Percentiles rank a stretch among this genome's conserved stretches.
phyloP scores from a whole-genome alignment of 257 asterid species.

The Paulownia fortunei region DNA sequence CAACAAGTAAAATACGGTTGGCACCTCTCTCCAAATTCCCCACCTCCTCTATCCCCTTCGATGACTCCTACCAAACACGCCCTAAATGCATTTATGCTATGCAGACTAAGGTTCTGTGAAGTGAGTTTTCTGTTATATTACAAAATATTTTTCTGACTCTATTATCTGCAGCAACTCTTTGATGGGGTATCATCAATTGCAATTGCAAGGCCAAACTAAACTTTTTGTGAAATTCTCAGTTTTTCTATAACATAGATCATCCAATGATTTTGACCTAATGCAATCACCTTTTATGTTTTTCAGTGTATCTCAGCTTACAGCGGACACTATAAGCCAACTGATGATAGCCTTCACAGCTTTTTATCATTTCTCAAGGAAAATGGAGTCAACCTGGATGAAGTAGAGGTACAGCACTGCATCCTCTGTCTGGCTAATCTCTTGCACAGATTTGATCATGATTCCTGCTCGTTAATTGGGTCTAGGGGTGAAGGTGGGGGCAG shows the following conservation, averaged over 20 bases:
- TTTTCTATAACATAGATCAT: background rate
- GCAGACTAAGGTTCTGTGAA: constrained; percentile 5
- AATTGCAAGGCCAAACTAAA: background rate
- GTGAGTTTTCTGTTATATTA: constrained; percentile 10
- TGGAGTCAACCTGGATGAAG: constrained; percentile 69
- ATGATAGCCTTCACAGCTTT: constrained; percentile 71
- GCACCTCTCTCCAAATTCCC: background rate
- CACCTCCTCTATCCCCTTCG: background rate
- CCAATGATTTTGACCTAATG: constrained; percentile 24
- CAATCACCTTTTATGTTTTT: constrained; percentile 11
- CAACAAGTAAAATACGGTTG: background rate
- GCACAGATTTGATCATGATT: constrained; percentile 23
- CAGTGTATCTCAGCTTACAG: constrained; percentile 95
- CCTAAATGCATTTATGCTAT: constrained; percentile 7
- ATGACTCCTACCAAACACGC: background rate
- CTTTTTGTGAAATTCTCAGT: background rate
- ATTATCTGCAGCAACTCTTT: constrained; percentile 19
- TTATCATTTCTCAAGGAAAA: constrained; percentile 68
- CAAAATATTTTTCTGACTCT: background rate
- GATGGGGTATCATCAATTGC: background rate
- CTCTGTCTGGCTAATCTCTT: background rate
- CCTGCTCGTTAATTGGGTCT: constrained; percentile 13
- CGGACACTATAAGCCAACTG: constrained; percentile 96
- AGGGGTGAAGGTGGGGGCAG: no score
- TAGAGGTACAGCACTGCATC: constrained; percentile 60